These are phyloP conservation scores for Fusarium pseudocircinatum DNA, from an alignment of 2,329 filamentous ascomycete species.

Conservation along the genomic window DNA sequence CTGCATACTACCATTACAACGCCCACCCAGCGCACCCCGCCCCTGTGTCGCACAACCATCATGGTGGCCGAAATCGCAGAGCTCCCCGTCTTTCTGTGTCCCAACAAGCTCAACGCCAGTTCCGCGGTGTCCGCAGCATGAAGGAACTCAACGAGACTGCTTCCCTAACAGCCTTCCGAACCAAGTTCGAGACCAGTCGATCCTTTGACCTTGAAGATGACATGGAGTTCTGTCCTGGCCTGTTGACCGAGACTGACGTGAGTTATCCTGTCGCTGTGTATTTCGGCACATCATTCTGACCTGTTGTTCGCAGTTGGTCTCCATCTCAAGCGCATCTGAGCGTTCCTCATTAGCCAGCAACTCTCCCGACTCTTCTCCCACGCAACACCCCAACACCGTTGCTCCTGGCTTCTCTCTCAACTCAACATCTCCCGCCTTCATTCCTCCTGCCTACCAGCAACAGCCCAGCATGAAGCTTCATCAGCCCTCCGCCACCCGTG, in stretches of 20 bases:
- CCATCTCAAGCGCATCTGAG: constrained; percentile 92
- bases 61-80: constrained; percentile 85
- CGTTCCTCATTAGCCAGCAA: constrained; percentile 94
- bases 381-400: constrained; percentile 85
- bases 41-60: constrained; percentile 77
- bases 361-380: constrained; percentile 89
- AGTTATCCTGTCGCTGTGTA: constrained; percentile 51
- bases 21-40: constrained; percentile 67
- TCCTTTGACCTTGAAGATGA: constrained; percentile 98
- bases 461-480: constrained; percentile 80
- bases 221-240: constrained; percentile 91
- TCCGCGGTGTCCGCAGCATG: constrained; percentile 83
- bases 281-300: constrained; percentile 43
- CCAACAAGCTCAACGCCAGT: constrained; percentile 87
- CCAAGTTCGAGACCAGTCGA: constrained; percentile 87
- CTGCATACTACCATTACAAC: constrained; percentile 71
- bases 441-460: constrained; percentile 73
- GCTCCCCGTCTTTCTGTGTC: constrained; percentile 81
- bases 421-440: constrained; percentile 72
- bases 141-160: constrained; percentile 86
- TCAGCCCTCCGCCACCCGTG: constrained; percentile 88
- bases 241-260: constrained; percentile 95
- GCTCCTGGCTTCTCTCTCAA: constrained; percentile 80
- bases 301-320: constrained; percentile 74
- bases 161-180: constrained; percentile 80